Conservation (phyloP, 805 yeast genomes). For the Candida endomychidarum region DNA sequence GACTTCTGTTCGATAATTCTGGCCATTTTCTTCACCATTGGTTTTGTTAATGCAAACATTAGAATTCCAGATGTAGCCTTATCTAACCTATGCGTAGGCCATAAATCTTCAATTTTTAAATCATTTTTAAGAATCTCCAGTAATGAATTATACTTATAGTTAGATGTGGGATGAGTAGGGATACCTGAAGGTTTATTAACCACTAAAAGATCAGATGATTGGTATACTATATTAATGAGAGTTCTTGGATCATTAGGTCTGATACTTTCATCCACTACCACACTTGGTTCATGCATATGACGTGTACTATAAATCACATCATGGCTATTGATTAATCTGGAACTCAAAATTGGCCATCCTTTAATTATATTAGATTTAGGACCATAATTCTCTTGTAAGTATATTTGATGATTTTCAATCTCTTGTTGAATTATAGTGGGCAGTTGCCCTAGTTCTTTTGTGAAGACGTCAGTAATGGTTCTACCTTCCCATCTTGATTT, state of each 20-base stretch:
- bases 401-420: slow-evolving; percentile 25
- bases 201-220: slow-evolving; percentile 40
- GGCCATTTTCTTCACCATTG: slow-evolving; percentile 32
- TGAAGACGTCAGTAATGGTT: slow-evolving; percentile 31
- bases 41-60: slow-evolving; percentile 40
- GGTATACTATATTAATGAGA: slow-evolving; percentile 27
- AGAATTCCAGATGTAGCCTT: slow-evolving; percentile 52
- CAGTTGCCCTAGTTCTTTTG: slow-evolving; percentile 35
- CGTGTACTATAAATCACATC: slow-evolving; percentile 29
- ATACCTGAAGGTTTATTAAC: slow-evolving; percentile 53
- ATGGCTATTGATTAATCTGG: slow-evolving; percentile 18
- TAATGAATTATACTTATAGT: slow-evolving; percentile 42
- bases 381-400: slow-evolving; percentile 24
- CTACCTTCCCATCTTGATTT: slow-evolving; percentile 40
- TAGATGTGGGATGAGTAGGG: slow-evolving; percentile 55
- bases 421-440: slow-evolving; percentile 23
- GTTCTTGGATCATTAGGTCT: slow-evolving; percentile 12
- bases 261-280: slow-evolving; percentile 20
- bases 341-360: slow-evolving; percentile 21
- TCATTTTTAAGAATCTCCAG: slow-evolving; percentile 42
- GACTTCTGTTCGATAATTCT: slow-evolving; percentile 28
- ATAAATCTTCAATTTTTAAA: slow-evolving; percentile 24
- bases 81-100: slow-evolving; percentile 52
- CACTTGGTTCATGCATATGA: slow-evolving; percentile 50
- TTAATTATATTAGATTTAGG: slow-evolving; percentile 17